Base-by-base conservation (phyloP, 164 flowering plant species). In the Aristolochia fimbriata region DNA sequence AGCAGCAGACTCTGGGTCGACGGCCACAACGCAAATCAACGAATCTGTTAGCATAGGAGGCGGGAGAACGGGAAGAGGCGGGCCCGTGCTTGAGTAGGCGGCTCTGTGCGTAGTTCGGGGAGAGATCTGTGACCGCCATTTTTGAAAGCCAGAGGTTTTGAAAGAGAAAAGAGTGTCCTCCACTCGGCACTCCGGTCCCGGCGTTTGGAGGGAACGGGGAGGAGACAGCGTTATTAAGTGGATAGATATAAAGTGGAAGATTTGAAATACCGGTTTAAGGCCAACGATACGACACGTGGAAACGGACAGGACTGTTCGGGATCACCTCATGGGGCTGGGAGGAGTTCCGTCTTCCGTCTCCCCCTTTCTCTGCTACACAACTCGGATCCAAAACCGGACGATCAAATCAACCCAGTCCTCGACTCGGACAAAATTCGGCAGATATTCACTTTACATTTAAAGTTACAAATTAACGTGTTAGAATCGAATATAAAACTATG, bases 231-330 rank as follows among this genome's bases (percentile, higher is more conserved):
- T 5, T 2, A 27, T 2, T 5, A 51, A 15, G 54, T 8, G 21
- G 55, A 51, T 20, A 27, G 23, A 51, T 12, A n/a, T n/a, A n/a
- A 22, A 50, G 22, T 1, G 11, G 20, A 17, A 22, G 12, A 22
- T 50, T 50, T 22, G 53, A 50, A 50, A 50, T n/a, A n/a, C 53
- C 53, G 53, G 21, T 50, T 50, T 50, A 50, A 50, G 53, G 53
- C 53, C 21, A 50, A 15, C 21, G 21, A 50, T 10, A 22, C 2
- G 53, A 50, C 53, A 50, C 53, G 53, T 50, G 53, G 22, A 9
- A 10, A 50, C 11, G 43, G 53, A 50, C 53, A 50, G 53, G 6
- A n/a, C 22, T 19, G 19, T n/a, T n/a, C 53, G 22, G 19, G 9
- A 37, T 37, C 12, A 10, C 43, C 7, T 37, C 43, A 27, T 27